A percentile compares a stretch with the other conserved stretches of the same genome.
Conservation (phyloP, 1,284 basidiomycete genomes). For the Ganoderma boninense region DNA sequence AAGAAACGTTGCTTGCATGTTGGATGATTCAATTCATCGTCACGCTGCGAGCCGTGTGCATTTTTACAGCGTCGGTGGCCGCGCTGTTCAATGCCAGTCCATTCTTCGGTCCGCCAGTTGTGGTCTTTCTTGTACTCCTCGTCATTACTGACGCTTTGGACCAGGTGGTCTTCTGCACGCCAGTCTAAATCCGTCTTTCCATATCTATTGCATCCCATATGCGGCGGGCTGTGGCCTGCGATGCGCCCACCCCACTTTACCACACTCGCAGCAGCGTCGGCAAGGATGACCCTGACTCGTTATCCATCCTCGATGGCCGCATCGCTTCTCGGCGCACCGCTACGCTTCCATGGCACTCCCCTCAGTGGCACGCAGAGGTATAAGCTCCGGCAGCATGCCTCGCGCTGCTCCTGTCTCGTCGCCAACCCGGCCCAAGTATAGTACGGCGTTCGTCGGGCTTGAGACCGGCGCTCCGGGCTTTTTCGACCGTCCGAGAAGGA, state of each 20-base stretch:
- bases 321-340: background rate
- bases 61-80: no score
- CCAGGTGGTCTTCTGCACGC: background rate
- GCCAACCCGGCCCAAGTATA: background rate
- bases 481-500: background rate
- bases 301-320: background rate
- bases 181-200: background rate
- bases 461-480: background rate
- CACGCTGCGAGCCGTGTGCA: no score
- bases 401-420: background rate
- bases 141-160: background rate
- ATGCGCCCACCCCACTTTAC: background rate
- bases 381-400: background rate
- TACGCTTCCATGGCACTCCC: background rate
- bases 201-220: background rate
- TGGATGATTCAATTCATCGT: background rate
- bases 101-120: background rate
- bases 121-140: background rate
- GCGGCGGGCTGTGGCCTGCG: background rate
- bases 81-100: no score
- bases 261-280: background rate
- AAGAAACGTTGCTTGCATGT: background rate
- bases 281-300: background rate
- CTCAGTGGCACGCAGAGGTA: background rate
- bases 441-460: background rate